These are phyloP conservation scores for Scheffersomyces amazonensis DNA, from an alignment of 805 yeast species.

Conservation along the genomic window DNA sequence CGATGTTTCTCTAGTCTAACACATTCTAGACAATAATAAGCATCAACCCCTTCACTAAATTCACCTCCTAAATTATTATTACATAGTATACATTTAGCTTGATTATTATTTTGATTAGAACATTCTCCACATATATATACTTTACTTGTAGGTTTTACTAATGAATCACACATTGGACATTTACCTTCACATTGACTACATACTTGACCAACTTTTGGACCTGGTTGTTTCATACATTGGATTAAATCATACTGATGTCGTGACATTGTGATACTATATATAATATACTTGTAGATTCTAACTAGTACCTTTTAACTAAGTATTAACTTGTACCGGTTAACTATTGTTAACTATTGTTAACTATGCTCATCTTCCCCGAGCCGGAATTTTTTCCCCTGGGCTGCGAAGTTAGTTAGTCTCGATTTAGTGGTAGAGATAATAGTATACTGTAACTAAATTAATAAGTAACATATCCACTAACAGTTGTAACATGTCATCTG, in stretches of 20 bases:
- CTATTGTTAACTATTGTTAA: too few relatives aligned
- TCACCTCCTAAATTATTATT: slow-evolving; percentile 60
- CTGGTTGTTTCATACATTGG: slow-evolving; percentile 84
- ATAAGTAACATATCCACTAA: too few relatives aligned
- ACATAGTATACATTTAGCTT: slow-evolving; percentile 70
- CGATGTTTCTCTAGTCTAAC: slow-evolving; percentile 73
- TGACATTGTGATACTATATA: too few relatives aligned
- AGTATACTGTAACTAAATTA: too few relatives aligned
- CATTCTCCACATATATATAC: slow-evolving; percentile 85
- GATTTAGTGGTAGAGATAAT: too few relatives aligned
- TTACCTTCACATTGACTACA: slow-evolving; percentile 89
- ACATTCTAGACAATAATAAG: slow-evolving; percentile 85
- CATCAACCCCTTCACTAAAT: slow-evolving; percentile 46
- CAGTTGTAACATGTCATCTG: too few relatives aligned
- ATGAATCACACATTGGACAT: slow-evolving; percentile 88
- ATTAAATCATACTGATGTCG: slow-evolving; percentile 85
- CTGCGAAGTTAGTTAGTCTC: too few relatives aligned
- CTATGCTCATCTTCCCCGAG: too few relatives aligned
- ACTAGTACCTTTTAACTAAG: too few relatives aligned
- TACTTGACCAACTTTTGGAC: slow-evolving; percentile 63
- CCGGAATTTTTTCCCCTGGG: too few relatives aligned
- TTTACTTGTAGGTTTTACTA: slow-evolving; percentile 63
- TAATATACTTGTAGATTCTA: too few relatives aligned
- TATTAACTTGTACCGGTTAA: too few relatives aligned
- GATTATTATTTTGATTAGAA: slow-evolving; percentile 58